Percentiles rank a stretch among this genome's conserved stretches.
phyloP scores from a whole-genome alignment of 2,329 filamentous ascomycete genomes.

The Aspergillus ustus region DNA sequence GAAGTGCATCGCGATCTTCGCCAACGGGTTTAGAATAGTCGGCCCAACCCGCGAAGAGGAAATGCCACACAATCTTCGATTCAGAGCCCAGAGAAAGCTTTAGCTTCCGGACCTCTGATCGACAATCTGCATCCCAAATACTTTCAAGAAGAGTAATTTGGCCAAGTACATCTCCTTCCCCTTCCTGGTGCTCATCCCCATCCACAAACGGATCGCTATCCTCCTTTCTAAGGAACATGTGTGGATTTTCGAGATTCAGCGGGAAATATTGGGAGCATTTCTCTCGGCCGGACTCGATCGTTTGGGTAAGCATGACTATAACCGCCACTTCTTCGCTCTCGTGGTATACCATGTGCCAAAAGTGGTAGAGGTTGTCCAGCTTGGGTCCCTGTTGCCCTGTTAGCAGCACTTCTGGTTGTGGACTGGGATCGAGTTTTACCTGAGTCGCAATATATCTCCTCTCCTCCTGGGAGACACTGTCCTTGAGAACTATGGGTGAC shows the following conservation, averaged over 20 bases:
- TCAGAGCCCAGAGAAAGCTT: constrained; percentile 54
- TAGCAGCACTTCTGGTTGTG: background rate
- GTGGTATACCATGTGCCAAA: constrained; percentile 95
- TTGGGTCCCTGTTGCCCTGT: constrained; percentile 70
- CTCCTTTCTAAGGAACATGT: constrained; percentile 46
- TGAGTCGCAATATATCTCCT: constrained; percentile 73
- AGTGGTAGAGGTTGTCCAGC: constrained; percentile 72
- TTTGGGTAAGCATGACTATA: constrained; percentile 93
- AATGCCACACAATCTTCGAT: constrained; percentile 75
- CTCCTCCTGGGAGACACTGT: constrained; percentile 50
- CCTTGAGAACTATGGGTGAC: constrained; percentile 68
- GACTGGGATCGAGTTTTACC: background rate
- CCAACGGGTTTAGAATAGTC: constrained; percentile 81
- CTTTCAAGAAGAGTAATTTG: constrained; percentile 66
- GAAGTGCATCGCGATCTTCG: constrained; percentile 54
- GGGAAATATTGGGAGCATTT: constrained; percentile 94
- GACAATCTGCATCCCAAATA: constrained; percentile 60
- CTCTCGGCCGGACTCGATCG: constrained; percentile 74
- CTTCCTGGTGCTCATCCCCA: constrained; percentile 68
- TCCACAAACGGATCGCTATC: constrained; percentile 46
- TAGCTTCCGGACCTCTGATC: constrained; percentile 75
- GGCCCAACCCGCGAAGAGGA: constrained; percentile 86
- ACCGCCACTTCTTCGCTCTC: constrained; percentile 76
- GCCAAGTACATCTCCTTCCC: constrained; percentile 67
- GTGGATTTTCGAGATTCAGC: constrained; percentile 55